Conservation (phyloP, 306 rosid species). For the Quercus wislizeni region DNA sequence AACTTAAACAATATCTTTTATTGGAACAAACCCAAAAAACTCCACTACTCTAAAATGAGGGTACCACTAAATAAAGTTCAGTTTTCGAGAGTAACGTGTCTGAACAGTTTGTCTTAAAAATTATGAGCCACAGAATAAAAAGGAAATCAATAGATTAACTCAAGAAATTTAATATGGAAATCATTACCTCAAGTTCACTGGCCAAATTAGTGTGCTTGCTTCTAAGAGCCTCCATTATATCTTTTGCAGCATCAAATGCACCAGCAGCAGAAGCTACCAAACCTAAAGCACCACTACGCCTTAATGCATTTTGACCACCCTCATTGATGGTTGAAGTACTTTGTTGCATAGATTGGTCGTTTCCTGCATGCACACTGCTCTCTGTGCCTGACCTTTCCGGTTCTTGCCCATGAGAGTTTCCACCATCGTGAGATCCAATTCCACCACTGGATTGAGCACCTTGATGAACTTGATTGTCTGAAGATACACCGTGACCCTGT, state of each 20-base stretch:
- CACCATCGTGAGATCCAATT: constrained; percentile 89
- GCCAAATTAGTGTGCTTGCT: constrained; percentile 98
- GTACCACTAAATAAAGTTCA: not conserved
- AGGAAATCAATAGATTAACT: not conserved
- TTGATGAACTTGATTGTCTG: constrained; percentile 81
- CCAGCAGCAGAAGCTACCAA: constrained; percentile 91
- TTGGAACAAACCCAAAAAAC: not conserved
- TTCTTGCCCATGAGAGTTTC: constrained; percentile 85
- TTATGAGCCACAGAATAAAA: not conserved
- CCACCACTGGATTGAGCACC: constrained; percentile 71
- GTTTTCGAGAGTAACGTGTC: not conserved
- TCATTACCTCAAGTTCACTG: constrained; percentile 88
- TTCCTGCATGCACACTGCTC: constrained; percentile 67
- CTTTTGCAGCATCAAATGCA: constrained; percentile 99
- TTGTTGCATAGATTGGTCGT: constrained; percentile 80
- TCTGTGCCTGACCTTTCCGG: constrained; percentile 90
- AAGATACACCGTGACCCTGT: constrained; percentile 70
- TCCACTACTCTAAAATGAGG: not conserved
- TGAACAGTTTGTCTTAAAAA: not conserved
- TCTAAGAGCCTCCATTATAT: constrained; percentile 98
- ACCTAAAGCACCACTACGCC: constrained; percentile 90
- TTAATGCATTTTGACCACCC: constrained; percentile 74
- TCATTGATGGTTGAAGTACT: constrained; percentile 76
- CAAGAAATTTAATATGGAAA: constrained; percentile 13
- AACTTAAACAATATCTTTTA: not conserved